Percentiles rank a stretch among this genome's conserved stretches.
phyloP scores from a whole-genome alignment of 1,284 basidiomycete species.

The Porogramme epimiltina region DNA sequence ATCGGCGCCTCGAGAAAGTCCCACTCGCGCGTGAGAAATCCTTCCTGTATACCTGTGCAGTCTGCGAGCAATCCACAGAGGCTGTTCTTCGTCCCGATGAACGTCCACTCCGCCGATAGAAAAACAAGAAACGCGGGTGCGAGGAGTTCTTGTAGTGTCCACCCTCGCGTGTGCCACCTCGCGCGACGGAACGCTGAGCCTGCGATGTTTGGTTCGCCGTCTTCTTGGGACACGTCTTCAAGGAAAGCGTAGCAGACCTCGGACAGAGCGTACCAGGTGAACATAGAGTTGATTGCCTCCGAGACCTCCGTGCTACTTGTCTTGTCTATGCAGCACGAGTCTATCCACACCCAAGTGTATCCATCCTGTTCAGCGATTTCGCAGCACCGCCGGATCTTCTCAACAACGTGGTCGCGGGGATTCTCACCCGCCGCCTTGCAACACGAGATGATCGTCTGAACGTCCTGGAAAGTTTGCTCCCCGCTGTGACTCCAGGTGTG shows the following conservation, averaged over 20 bases:
- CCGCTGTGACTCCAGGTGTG: background rate
- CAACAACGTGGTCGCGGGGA: background rate
- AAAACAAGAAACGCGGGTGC: background rate
- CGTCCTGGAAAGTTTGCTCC: background rate
- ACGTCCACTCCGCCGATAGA: background rate
- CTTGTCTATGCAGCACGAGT: conserved; percentile 3
- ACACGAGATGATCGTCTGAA: background rate
- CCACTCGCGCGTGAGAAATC: background rate
- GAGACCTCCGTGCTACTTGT: conserved; percentile 2
- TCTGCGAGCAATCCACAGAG: background rate
- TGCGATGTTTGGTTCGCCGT: too few relatives aligned
- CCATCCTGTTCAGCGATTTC: background rate
- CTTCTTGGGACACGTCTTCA: background rate
- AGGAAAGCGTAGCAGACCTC: conserved; percentile 3
- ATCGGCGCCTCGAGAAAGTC: background rate
- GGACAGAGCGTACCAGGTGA: background rate
- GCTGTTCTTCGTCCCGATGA: background rate
- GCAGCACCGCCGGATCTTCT: background rate
- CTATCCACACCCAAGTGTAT: background rate
- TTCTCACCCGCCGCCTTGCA: background rate
- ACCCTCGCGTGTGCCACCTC: conserved; percentile 1
- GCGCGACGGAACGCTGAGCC: background rate
- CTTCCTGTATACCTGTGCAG: background rate
- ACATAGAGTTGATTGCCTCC: conserved; percentile 16
- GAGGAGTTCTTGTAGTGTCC: conserved; percentile 6